Evolutionary conservation across 2,329 filamentous ascomycete species (phyloP).

Genomic region (Aspergillus ochraceoroseus): DNA sequence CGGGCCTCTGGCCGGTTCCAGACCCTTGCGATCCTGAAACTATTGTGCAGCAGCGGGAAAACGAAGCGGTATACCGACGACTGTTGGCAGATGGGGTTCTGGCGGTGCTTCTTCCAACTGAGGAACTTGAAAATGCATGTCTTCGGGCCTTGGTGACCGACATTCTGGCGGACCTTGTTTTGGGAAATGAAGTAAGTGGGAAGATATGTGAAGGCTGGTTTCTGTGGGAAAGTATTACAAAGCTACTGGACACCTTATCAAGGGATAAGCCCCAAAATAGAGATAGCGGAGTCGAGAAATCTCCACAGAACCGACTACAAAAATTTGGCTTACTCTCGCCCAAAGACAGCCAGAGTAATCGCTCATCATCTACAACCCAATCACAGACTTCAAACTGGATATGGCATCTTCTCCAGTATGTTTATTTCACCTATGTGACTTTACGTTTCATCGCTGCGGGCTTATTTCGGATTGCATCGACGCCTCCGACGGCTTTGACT

Average conservation of each 20-base stretch:
- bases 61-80: constrained; percentile 80
- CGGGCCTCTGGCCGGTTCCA: constrained; percentile 73
- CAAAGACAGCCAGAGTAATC: constrained; percentile 24
- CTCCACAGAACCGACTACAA: constrained; percentile 46
- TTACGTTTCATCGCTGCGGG: constrained; percentile 63
- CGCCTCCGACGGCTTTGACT: constrained; percentile 48
- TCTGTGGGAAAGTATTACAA: constrained; percentile 77
- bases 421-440: constrained; percentile 53
- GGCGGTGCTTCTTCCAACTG: constrained; percentile 79
- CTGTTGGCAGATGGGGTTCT: constrained; percentile 78
- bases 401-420: constrained; percentile 51
- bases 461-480: constrained; percentile 62
- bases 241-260: constrained; percentile 53
- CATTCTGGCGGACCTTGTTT: constrained; percentile 82
- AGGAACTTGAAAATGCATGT: constrained; percentile 84
- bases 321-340: constrained; percentile 53
- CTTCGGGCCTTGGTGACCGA: constrained; percentile 78
- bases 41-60: constrained; percentile 60
- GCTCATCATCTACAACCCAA: constrained; percentile 31
- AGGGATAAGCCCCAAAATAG: constrained; percentile 18
- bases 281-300: constrained; percentile 29
- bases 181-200: constrained; percentile 74
- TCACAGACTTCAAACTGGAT: constrained; percentile 39
- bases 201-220: constrained; percentile 84
- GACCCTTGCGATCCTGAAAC: constrained; percentile 49